Evolutionary conservation across 805 yeast genomes (phyloP), one percentile per base, ranked within the genome.

Genomic region (Ogataea methanolica): DNA sequence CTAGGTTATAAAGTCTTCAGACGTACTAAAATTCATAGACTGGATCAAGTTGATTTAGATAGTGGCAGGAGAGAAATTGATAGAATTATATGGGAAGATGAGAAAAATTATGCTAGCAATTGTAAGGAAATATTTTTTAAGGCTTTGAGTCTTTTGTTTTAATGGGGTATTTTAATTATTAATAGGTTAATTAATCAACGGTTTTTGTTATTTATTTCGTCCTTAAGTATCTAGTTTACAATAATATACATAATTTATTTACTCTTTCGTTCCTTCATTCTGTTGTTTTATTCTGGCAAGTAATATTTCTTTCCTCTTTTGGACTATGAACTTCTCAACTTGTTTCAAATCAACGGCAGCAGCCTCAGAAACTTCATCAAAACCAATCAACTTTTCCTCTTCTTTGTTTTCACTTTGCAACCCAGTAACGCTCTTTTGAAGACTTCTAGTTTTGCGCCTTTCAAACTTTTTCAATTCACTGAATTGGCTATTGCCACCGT

Each of bases 61-160:
- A 77, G 88, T 0, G 96, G 96, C 2, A 71, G 96, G 57, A 74
- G 94, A 43, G 96, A 88, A 61, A 80, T 83, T 67, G 96, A 89
- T 65, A 71, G 89, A 42, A 78, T 78, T 52, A 79, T 82, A 21
- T 88, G 96, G 95, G 88, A 83, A 54, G 94, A 88, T 48, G 88
- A 86, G 44, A 71, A 53, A 45, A 57, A 62, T 36, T 66, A 67
- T 44, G 53, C 58, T 19, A 59, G 60, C 36, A 70, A 59, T 42
- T 59, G 68, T 36, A 62, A 55, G 40, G 73, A 68, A 43, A 54
- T 62, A 19, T 22, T 66, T 19, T 43, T 41, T 3, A 66, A 58
- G 44, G 56, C 53, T n/a, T 41, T 60, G 7, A 23, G 48, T 23
- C 46, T 59, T 7, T 35, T 59, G 16, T 43, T 59, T 16, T 58